Evolutionary conservation across 2,329 filamentous ascomycete genomes (phyloP), one percentile per base, ranked within the genome.

Genomic region (Cryphonectria japonica): DNA sequence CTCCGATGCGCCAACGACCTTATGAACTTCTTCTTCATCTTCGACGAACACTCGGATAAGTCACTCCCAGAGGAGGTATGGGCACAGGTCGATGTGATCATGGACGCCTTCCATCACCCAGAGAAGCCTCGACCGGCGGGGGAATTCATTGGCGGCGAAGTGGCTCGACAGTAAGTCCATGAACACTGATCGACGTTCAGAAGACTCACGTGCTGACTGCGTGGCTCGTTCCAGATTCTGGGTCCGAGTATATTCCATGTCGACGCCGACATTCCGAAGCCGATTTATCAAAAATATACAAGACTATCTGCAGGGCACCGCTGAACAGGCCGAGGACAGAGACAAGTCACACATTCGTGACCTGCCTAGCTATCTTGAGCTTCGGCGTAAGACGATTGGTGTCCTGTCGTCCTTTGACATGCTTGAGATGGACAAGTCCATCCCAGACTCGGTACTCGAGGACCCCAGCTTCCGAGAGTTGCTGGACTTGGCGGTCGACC

Each of bases 11-110:
- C 34, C 32, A 77, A 74, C 41, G 76, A 77, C 52, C 61, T 77
- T 4, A 77, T 77, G 76, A 75, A 77, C 63, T 66, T 78, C 26
- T 77, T 77, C 67, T 78, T 77, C 63, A 70, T 77, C 41, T 73
- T 76, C 11, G 77, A 77, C 52, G 76, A 77, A 63, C 67, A 73
- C 62, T 75, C 76, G 0, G 77, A 77, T 67, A 65, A 70, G 11
- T 64, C 70, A 0, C 59, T 60, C 2, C 63, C 70, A 2, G 43
- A 63, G 1, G 72, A 75, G 7, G 71, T 72, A 0, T 46, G 67
- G n/a, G 7, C 60, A 4, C 68, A 75, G 37, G 73, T 65, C 1
- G 39, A 50, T 9, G 57, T 71, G 32, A 67, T 76, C 32, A 74
- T 73, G 68, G 75, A 78, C 37, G 76, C 76, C 0, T 41, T 78